These are phyloP conservation scores for Patellifolia procumbens DNA, from an alignment of 179 eudicot genomes.

Conservation along the genomic window DNA sequence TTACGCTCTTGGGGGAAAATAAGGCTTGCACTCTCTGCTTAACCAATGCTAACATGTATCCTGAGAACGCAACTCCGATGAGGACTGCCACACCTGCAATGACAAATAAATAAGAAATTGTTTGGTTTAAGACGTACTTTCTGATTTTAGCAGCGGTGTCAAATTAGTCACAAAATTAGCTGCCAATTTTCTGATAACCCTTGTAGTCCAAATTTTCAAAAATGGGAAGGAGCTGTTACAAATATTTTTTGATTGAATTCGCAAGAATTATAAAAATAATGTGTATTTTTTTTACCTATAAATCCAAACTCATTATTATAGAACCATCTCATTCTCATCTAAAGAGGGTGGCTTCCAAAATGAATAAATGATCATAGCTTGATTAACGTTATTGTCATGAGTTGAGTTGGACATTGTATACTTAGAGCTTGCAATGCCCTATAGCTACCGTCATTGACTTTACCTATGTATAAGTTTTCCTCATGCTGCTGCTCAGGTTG, in stretches of 20 bases:
- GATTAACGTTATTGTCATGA: too few relatives aligned
- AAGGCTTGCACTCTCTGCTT: slow-evolving; percentile 41
- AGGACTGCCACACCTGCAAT: slow-evolving; percentile 42
- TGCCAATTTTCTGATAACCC: too few relatives aligned
- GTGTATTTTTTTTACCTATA: too few relatives aligned
- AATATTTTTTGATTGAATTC: too few relatives aligned
- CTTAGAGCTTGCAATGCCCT: too few relatives aligned
- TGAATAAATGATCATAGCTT: too few relatives aligned
- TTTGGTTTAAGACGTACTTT: not conserved
- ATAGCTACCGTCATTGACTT: not conserved
- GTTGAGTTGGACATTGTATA: too few relatives aligned
- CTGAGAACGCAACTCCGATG: slow-evolving; percentile 37
- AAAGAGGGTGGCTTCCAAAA: too few relatives aligned
- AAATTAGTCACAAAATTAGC: not conserved
- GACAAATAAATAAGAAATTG: not conserved
- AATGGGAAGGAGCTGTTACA: not conserved
- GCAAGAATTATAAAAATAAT: too few relatives aligned
- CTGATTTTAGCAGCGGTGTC: not conserved
- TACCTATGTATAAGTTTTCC: slow-evolving; percentile 37
- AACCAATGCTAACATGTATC: slow-evolving; percentile 52
- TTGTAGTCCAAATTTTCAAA: too few relatives aligned
- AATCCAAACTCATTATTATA: too few relatives aligned
- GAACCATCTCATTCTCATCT: too few relatives aligned
- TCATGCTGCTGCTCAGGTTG: slow-evolving; percentile 25
- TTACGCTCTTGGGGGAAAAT: slow-evolving; percentile 40